phyloP scores from a whole-genome alignment of 2,329 filamentous ascomycete species.

The Blastomyces parvus region DNA sequence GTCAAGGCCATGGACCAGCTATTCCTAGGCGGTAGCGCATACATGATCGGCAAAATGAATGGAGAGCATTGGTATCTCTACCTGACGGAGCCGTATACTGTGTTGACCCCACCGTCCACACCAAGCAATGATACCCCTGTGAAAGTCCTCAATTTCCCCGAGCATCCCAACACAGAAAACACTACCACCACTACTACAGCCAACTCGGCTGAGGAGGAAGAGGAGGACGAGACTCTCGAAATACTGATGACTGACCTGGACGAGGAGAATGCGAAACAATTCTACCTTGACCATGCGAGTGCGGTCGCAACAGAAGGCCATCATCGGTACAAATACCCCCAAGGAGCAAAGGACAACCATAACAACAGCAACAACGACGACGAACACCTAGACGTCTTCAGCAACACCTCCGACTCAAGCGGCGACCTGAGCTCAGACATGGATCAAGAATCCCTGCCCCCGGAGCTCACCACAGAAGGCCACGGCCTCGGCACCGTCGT shows the following conservation, averaged over 20 bases:
- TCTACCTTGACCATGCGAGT: conserved; percentile 72
- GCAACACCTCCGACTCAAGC: conserved; percentile 58
- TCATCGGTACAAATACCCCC: conserved; percentile 43
- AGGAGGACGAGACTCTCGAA: conserved; percentile 47
- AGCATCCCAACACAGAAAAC: conserved; percentile 18
- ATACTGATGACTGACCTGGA: conserved; percentile 61
- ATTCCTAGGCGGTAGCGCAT: conserved; percentile 86
- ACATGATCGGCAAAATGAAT: conserved; percentile 99
- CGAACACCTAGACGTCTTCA: conserved; percentile 60
- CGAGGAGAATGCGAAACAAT: conserved; percentile 56
- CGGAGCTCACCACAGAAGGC: conserved; percentile 81
- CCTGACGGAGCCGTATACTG: conserved; percentile 74
- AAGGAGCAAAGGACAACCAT: conserved; percentile 42
- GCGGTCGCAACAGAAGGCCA: conserved; percentile 69
- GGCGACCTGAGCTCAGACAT: conserved; percentile 44
- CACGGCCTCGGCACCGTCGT: conserved; percentile 89
- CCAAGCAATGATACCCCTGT: conserved; percentile 52
- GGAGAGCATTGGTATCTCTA: conserved; percentile 99
- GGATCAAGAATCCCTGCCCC: conserved; percentile 44
- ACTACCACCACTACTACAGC: not conserved
- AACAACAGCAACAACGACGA: conserved; percentile 47
- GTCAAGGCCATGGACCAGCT: conserved; percentile 86
- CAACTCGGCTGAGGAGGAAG: conserved; percentile 19
- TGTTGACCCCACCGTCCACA: conserved; percentile 72
- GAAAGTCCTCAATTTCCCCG: conserved; percentile 49